Evolutionary conservation across 257 asterid genomes (phyloP).

Genomic region (Solanum sejunctum): DNA sequence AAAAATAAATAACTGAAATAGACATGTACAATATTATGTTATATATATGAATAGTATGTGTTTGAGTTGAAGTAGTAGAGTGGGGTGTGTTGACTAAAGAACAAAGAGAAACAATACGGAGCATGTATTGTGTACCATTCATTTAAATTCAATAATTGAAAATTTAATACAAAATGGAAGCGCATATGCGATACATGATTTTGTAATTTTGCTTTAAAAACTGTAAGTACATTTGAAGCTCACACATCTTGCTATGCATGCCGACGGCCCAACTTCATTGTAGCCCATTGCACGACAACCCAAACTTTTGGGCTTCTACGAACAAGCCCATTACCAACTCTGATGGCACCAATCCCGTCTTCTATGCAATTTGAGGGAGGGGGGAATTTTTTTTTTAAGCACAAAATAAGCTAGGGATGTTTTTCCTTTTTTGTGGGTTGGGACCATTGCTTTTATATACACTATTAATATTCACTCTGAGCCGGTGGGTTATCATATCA

Average conservation of each 20-base stretch:
- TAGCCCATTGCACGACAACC: background rate
- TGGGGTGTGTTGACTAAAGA: too few relatives aligned
- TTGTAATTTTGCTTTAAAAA: background rate
- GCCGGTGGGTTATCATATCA: background rate
- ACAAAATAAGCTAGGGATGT: background rate
- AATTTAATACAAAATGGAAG: background rate
- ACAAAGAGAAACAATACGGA: background rate
- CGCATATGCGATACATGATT: background rate
- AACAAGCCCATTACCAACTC: background rate
- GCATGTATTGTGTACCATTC: background rate
- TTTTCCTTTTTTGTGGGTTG: background rate
- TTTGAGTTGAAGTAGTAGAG: background rate
- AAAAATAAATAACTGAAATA: too few relatives aligned
- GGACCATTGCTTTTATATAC: background rate
- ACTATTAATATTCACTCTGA: too few relatives aligned
- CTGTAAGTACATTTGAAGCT: background rate
- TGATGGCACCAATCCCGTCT: background rate
- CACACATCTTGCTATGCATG: background rate
- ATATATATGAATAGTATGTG: too few relatives aligned
- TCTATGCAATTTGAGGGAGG: background rate
- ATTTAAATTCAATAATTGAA: background rate
- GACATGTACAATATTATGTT: too few relatives aligned
- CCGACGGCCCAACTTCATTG: background rate
- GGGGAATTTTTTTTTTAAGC: background rate
- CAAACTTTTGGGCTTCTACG: background rate